Percentiles rank a stretch among this genome's conserved stretches.
Evolutionary conservation across 2,329 filamentous ascomycete genomes (phyloP).

Genomic region (Blastomyces parvus): DNA sequence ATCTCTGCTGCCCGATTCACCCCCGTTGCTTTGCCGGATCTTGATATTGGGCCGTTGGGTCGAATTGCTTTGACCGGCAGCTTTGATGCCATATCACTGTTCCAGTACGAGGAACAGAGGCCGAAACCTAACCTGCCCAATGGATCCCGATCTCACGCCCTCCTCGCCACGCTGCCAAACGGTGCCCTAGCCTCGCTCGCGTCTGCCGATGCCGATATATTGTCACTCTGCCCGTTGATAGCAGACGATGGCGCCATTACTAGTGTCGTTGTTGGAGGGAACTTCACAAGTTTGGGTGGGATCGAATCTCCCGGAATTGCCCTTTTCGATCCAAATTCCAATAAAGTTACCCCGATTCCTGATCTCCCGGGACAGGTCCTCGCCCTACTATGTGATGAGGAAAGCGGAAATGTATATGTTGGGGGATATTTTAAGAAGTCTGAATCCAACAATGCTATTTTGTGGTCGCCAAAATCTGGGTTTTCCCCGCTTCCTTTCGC

Average conservation of each 20-base stretch:
- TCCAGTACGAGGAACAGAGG: slow-evolving; percentile 75
- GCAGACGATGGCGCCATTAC: slow-evolving; percentile 55
- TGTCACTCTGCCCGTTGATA: slow-evolving; percentile 75
- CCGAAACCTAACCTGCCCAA: slow-evolving; percentile 27
- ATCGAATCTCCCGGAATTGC: slow-evolving; percentile 69
- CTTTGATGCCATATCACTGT: slow-evolving; percentile 85
- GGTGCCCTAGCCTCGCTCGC: slow-evolving; percentile 67
- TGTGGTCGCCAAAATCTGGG: slow-evolving; percentile 58
- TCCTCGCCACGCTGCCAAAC: slow-evolving; percentile 76
- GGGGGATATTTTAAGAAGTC: slow-evolving; percentile 73
- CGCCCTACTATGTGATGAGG: slow-evolving; percentile 70
- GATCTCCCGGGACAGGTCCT: slow-evolving; percentile 77
- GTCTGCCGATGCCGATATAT: slow-evolving; percentile 72
- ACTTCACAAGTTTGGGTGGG: slow-evolving; percentile 83
- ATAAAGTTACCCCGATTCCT: slow-evolving; percentile 60
- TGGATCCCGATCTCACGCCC: slow-evolving; percentile 54
- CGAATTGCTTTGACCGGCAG: slow-evolving; percentile 78
- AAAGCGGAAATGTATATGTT: slow-evolving; percentile 72
- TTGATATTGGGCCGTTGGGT: slow-evolving; percentile 70
- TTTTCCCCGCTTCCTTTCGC: slow-evolving; percentile 81
- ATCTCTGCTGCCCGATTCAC: slow-evolving; percentile 29
- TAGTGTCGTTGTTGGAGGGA: slow-evolving; percentile 81
- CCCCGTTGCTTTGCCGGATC: slow-evolving; percentile 27
- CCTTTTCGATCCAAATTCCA: slow-evolving; percentile 65
- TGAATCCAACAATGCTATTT: slow-evolving; percentile 82